Percentiles rank a stretch among this genome's conserved stretches.
Evolutionary conservation across 306 rosid species (phyloP).

Genomic region (Quercus mongolica): DNA sequence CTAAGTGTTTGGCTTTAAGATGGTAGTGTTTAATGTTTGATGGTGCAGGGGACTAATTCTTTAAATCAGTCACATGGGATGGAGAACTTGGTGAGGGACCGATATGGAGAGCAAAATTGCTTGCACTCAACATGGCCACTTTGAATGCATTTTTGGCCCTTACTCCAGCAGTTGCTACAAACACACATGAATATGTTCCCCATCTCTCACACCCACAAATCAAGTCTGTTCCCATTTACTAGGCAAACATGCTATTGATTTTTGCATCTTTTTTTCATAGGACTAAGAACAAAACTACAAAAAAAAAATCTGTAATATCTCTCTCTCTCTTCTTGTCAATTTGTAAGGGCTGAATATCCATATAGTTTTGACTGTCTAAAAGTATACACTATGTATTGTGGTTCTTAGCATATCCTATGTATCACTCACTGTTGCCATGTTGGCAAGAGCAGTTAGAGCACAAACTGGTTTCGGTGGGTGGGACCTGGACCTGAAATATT

Average conservation of each 20-base stretch:
- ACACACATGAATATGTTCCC: neutral
- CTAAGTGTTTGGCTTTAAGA: neutral
- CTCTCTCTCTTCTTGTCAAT: neutral
- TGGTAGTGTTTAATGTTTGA: neutral
- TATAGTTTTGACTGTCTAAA: neutral
- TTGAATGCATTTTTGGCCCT: neutral
- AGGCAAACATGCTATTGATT: neutral
- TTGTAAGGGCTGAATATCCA: neutral
- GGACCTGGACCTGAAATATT: neutral
- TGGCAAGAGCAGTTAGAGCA: neutral
- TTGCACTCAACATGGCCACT: neutral
- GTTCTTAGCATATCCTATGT: neutral
- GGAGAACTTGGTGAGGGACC: slow-evolving; percentile 21
- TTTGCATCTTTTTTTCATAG: neutral
- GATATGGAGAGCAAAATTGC: neutral
- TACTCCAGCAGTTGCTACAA: neutral
- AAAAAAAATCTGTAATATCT: neutral
- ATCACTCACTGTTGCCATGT: neutral
- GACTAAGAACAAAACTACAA: neutral
- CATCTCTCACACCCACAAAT: neutral
- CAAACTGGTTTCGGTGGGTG: neutral
- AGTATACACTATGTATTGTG: neutral
- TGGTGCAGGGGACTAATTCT: slow-evolving; percentile 24
- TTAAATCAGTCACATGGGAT: slow-evolving; percentile 16
- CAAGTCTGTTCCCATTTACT: neutral